Evolutionary conservation across 1,284 basidiomycete genomes (phyloP), one percentile per base, ranked within the genome.

Genomic region (Naganishia albida): DNA sequence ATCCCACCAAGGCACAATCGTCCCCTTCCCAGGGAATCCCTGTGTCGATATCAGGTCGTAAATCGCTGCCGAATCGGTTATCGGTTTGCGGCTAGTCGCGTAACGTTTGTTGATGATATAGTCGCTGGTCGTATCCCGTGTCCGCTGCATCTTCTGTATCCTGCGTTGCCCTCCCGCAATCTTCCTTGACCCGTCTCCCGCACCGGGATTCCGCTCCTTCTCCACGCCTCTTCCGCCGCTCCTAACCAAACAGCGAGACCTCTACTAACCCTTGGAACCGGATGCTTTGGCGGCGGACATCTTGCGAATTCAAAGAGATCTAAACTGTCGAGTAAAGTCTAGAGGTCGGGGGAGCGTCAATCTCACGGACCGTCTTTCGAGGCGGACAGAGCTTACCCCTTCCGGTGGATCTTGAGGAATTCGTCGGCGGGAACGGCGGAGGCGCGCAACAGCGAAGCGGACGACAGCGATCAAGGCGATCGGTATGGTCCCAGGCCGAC

Each of bases 361-460:
- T 49, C 46, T 50, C 56, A 26, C 46, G 10, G 10, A 16, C n/a
- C 26, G 10, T 15, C 43, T 48, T 48, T 13, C 15, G 28, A 39
- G 28, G 1, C 18, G 10, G 30, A n/a, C n/a, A 12, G 1, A 60
- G 38, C 56, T n/a, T 50, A 60, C 56, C 56, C 56, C 56, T 60
- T 49, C 44, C 56, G 56, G 56, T 60, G 56, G 56, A 60, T 60
- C 56, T 60, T 60, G 56, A 46, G 56, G 56, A 60, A 49, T 60
- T 60, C 56, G 56, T 60, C 56, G 56, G 56, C 8, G 56, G 39
- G 34, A 26, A 60, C 28, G 46, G 30, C 48, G 7, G 46, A 30
- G 20, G 55, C 16, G 16, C 23, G 43, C 56, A 49, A 50, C 56
- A 46, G 48, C 46, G 56, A 38, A 53, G 51, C 51, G 51, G 51